Base-by-base conservation (phyloP, 331 rosid genomes). In the Spiraea crenata region DNA sequence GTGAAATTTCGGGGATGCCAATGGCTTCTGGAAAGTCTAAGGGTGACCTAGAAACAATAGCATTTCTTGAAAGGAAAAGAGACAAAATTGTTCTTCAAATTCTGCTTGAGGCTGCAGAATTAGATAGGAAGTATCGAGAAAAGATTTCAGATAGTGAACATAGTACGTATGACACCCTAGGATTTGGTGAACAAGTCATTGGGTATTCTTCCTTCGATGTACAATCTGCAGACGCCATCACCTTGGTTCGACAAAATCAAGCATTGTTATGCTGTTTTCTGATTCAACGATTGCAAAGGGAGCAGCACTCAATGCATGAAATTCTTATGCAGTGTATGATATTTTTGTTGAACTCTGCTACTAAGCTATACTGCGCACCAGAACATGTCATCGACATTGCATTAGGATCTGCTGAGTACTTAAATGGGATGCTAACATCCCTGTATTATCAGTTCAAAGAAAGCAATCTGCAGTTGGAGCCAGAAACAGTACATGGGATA, bases 221-320 rank as follows among this genome's bases (percentile, higher is more conserved):
- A 17, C 87, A 85, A 69, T 75, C 80, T 68, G 88, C 88, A 3
- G 98, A 92, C 88, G 97, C 98, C 60, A 77, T 90, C 76, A 92
- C 98, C 76, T 75, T 90, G 81, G 97, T 92, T 80, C 86, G 98
- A 51, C 96, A 86, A 81, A 92, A 92, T 88, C 97, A 92, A 82
- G 85, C 90, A 73, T 80, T 92, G 71, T 77, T 92, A 62, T 90
- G 90, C 78, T 84, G 72, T 69, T 92, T 92, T 83, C 77, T 92
- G 78, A 66, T 82, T 70, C 86, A 81, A 52, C 82, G 86, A 34
- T 79, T 92, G 80, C 92, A 50, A 55, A 79, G 78, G 76, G 85
- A 88, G 75, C 90, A 82, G 65, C 82, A 86, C 65, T 88, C 92
- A 42, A 83, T 90, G 91, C 98, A 92, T 64, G 97, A 92, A 90